phyloP scores from a whole-genome alignment of 164 flowering plant genomes.

The Magnolia sinica region DNA sequence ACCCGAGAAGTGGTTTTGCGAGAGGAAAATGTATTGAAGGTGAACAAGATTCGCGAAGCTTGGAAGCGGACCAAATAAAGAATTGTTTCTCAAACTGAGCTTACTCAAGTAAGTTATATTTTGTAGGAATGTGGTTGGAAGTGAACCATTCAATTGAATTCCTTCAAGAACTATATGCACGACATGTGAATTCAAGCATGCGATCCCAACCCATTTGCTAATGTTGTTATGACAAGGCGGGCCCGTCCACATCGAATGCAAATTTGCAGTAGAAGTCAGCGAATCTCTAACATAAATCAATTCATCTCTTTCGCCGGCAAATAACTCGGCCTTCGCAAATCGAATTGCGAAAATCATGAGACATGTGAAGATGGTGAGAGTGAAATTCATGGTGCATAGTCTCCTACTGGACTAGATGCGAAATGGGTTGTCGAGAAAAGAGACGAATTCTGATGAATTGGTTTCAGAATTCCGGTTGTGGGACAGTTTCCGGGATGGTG shows the following conservation, averaged over 20 bases:
- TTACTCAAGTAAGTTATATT: slow-evolving; percentile 4
- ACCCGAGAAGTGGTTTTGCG: slow-evolving; percentile 15
- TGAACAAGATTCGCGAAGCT: neutral
- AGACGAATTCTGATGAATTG: neutral
- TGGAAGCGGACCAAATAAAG: slow-evolving; percentile 17
- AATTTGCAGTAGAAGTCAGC: slow-evolving; percentile 3
- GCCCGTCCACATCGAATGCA: slow-evolving; percentile 20
- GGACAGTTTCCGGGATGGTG: too few species aligned
- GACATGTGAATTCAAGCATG: slow-evolving; percentile 12
- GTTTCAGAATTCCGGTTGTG: neutral
- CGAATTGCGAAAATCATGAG: neutral
- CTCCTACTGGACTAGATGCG: neutral
- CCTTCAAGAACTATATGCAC: slow-evolving; percentile 18
- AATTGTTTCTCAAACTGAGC: slow-evolving; percentile 18
- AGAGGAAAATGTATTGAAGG: slow-evolving; percentile 5
- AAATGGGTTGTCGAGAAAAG: neutral
- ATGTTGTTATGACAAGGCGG: slow-evolving; percentile 11
- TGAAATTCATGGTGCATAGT: slow-evolving; percentile 4
- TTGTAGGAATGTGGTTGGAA: slow-evolving; percentile 8
- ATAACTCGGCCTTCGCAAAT: neutral
- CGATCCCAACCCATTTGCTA: slow-evolving; percentile 17
- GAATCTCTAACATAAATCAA: slow-evolving; percentile 14
- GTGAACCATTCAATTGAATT: slow-evolving; percentile 13
- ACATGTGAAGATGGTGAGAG: neutral
- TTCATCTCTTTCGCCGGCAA: slow-evolving; percentile 13